Evolutionary conservation across 2,329 filamentous ascomycete genomes (phyloP).

Genomic region (Ilyonectria sp.): DNA sequence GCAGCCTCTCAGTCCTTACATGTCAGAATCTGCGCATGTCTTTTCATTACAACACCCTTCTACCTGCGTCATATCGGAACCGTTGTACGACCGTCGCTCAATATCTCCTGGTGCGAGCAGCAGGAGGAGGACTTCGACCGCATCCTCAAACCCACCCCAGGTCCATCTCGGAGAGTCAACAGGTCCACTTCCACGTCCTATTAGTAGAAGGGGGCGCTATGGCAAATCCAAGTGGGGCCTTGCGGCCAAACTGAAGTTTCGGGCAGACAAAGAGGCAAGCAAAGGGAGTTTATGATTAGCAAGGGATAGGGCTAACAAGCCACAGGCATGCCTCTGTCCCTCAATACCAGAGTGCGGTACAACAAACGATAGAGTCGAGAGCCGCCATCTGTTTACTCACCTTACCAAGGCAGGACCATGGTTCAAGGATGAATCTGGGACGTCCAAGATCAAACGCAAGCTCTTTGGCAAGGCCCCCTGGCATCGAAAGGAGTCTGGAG

Average conservation of each 20-base stretch:
- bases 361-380: conserved; percentile 32
- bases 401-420: conserved; percentile 45
- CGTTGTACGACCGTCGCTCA: conserved; percentile 22
- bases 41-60: conserved; percentile 60
- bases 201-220: conserved; percentile 30
- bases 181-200: conserved; percentile 5
- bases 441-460: conserved; percentile 51
- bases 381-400: conserved; percentile 36
- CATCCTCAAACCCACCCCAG: not conserved
- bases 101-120: conserved; percentile 19
- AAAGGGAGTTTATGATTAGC: not conserved
- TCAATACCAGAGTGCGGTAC: conserved; percentile 39
- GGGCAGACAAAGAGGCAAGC: conserved; percentile 33
- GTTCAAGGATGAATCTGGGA: conserved; percentile 52
- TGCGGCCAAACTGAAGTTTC: conserved; percentile 40
- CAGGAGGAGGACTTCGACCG: not conserved
- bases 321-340: conserved; percentile 23
- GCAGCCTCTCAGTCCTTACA: conserved; percentile 58
- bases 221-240: conserved; percentile 45
- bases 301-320: conserved; percentile 19
- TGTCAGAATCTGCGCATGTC: conserved; percentile 65
- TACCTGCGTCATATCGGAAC: conserved; percentile 21
- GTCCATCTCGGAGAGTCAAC: not conserved
- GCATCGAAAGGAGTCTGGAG: conserved; percentile 56
- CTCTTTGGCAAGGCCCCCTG: conserved; percentile 60